Percentiles rank a stretch among this genome's conserved stretches.
Conservation (phyloP, 495 filamentous ascomycete genomes). For the Neurospora sp. region DNA sequence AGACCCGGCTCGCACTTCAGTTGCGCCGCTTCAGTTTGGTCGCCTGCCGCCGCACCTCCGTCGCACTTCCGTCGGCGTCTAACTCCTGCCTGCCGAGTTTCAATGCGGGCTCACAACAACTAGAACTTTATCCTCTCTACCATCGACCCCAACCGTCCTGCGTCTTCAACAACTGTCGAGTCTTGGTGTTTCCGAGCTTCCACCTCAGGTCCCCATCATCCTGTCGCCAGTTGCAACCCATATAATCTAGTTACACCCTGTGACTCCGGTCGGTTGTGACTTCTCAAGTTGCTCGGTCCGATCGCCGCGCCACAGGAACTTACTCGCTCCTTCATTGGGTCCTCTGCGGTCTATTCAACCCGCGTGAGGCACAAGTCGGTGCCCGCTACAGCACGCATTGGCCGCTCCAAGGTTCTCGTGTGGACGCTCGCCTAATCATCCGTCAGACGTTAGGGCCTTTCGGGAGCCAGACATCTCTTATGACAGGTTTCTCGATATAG, state of each 20-base stretch:
- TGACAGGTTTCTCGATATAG: neutral
- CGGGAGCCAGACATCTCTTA: neutral
- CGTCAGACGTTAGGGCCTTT: neutral
- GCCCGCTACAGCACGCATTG: neutral
- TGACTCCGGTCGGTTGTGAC: neutral
- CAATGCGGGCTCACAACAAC: neutral
- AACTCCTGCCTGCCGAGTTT: neutral
- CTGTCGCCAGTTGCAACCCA: neutral
- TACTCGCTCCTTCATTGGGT: neutral
- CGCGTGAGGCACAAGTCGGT: neutral
- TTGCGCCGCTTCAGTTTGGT: neutral
- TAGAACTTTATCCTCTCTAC: neutral
- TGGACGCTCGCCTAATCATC: neutral
- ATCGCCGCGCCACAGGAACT: neutral
- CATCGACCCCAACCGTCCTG: neutral
- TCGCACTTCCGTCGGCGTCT: neutral
- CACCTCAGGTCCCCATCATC: neutral
- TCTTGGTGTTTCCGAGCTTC: neutral
- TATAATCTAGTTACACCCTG: neutral
- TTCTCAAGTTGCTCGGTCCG: neutral
- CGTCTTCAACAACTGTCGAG: neutral
- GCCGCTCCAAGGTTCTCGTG: neutral
- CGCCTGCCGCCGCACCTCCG: neutral
- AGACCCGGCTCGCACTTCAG: neutral
- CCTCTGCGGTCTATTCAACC: neutral